phyloP scores from a whole-genome alignment of 768 basidiomycete genomes.

The Pholiota microspora region DNA sequence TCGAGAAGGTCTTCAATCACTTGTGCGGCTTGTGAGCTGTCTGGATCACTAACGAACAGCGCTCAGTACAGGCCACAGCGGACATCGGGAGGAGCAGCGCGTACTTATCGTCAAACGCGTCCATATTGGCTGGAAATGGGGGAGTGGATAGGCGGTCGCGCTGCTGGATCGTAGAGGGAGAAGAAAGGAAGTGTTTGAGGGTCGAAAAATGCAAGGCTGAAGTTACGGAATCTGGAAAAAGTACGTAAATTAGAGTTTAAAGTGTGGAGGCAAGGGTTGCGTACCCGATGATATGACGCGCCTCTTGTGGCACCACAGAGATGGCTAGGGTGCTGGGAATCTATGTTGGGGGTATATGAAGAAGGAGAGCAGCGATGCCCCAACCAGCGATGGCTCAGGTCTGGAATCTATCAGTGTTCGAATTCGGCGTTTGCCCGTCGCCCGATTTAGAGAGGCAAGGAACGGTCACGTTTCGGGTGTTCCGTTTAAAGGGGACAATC shows the following conservation, averaged over 20 bases:
- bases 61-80: neutral
- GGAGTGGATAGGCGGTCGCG: neutral
- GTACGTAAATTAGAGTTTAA: conserved; percentile 2
- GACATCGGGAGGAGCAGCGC: conserved; percentile 16
- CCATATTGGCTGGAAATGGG: conserved; percentile 26
- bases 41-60: conserved; percentile 35
- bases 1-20: conserved; percentile 45
- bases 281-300: neutral
- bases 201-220: neutral
- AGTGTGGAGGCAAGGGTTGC: neutral
- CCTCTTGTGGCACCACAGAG: too few relatives aligned
- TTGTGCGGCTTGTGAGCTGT: conserved; percentile 55
- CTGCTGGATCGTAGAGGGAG: neutral
- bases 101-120: conserved; percentile 35
- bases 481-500: neutral
- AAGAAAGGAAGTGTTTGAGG: neutral
- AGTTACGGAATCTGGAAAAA: neutral
- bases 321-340: neutral
- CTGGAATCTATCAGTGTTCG: too few relatives aligned
- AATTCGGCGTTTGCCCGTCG: too few relatives aligned
- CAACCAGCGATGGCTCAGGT: too few relatives aligned
- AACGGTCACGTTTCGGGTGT: conserved; percentile 3
- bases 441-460: neutral
- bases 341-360: too few relatives aligned
- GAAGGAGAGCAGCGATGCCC: too few relatives aligned